These are phyloP conservation scores for Dendrocalamus latiflorus DNA, from an alignment of 202 grass and related monocot species.

Conservation along the genomic window DNA sequence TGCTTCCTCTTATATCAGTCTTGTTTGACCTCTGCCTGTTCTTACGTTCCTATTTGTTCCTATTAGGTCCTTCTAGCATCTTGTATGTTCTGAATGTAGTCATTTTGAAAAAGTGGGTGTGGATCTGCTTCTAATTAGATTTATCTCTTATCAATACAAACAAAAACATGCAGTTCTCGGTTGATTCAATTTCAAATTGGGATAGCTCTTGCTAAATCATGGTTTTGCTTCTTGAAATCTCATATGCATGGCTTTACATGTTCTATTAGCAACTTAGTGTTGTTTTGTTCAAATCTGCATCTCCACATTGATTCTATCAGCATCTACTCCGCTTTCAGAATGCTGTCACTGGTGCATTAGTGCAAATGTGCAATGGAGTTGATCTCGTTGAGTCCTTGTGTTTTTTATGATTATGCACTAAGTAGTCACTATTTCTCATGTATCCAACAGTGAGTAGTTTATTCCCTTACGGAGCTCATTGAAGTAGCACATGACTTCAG, in stretches of 20 bases:
- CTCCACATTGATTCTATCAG: not conserved
- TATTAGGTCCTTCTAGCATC: not conserved
- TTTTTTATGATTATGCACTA: not conserved
- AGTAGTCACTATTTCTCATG: not conserved
- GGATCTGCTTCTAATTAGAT: not conserved
- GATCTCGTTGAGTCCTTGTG: not conserved
- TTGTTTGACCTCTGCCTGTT: too few species aligned
- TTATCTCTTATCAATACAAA: not conserved
- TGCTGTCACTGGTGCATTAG: not conserved
- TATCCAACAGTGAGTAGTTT: not conserved
- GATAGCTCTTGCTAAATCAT: not conserved
- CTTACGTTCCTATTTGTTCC: not conserved
- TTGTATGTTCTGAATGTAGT: not conserved
- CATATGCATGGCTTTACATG: not conserved
- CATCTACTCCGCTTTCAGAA: not conserved
- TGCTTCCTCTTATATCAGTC: too few species aligned
- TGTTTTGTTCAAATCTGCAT: not conserved
- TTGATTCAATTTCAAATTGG: not conserved
- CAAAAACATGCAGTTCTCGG: not conserved
- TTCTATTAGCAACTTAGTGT: not conserved
- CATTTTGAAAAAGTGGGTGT: not conserved
- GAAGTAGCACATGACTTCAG: not conserved
- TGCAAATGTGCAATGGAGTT: not conserved
- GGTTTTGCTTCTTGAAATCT: not conserved
- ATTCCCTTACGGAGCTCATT: not conserved